Conservation (phyloP, 495 filamentous ascomycete species). For the Astrothelium subdiscretum region DNA sequence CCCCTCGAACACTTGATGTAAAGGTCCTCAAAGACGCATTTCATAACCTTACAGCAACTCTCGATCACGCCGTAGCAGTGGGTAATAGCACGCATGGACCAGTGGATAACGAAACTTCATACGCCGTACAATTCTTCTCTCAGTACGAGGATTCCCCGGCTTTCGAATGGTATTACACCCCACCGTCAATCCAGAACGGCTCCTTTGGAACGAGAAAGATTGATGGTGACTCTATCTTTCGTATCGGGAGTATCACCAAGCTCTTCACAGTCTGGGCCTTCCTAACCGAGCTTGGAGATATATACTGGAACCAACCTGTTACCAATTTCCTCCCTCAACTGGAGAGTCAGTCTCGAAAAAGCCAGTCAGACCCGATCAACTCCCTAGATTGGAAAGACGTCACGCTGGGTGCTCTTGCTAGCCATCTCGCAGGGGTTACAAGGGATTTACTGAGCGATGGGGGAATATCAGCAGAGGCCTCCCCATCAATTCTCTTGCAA, state of each 20-base stretch:
- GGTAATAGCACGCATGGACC: constrained; percentile 5
- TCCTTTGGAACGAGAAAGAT: constrained; percentile 28
- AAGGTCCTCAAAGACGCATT: constrained; percentile 5
- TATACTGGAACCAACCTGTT: constrained; percentile 31
- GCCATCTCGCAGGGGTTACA: constrained; percentile 32
- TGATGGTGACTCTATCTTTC: constrained; percentile 33
- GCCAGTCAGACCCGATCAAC: constrained; percentile 12
- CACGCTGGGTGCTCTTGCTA: constrained; percentile 32
- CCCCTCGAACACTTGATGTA: constrained; percentile 4
- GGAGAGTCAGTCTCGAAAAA: constrained; percentile 8
- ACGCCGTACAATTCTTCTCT: constrained; percentile 7
- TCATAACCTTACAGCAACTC: constrained; percentile 3
- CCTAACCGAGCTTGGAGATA: constrained; percentile 33
- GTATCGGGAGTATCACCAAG: constrained; percentile 41
- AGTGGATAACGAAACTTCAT: constrained; percentile 7
- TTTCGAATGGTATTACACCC: constrained; percentile 20
- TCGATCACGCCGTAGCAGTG: constrained; percentile 5
- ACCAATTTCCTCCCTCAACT: constrained; percentile 49
- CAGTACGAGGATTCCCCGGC: constrained; percentile 5
- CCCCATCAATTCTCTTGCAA: background rate
- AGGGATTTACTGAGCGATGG: constrained; percentile 24
- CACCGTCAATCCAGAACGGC: constrained; percentile 7
- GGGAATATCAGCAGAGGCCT: background rate
- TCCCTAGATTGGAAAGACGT: constrained; percentile 35
- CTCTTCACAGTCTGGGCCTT: constrained; percentile 36